Conservation (phyloP, 148 eudicot species). For the Bassia scoparia region DNA sequence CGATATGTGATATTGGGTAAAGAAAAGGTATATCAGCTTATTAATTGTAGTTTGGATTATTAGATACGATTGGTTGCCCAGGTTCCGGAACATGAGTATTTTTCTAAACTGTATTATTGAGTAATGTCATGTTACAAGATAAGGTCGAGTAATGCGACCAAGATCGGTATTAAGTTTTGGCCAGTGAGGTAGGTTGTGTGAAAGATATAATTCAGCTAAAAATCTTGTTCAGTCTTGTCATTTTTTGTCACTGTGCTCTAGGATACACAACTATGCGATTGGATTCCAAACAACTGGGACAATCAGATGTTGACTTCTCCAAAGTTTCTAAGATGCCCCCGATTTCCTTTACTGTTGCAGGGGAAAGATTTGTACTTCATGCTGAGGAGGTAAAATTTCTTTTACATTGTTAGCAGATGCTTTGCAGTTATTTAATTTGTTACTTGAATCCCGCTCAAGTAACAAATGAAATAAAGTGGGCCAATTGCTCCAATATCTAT, state of each 20-base stretch:
- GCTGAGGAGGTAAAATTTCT: slow-evolving; percentile 58
- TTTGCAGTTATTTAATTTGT: background rate
- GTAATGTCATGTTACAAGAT: slow-evolving; percentile 89
- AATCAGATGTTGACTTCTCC: slow-evolving; percentile 65
- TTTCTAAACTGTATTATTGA: too few species aligned
- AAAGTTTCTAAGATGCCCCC: slow-evolving; percentile 63
- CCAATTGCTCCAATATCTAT: background rate
- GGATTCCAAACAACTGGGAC: slow-evolving; percentile 68
- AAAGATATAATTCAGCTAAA: too few species aligned
- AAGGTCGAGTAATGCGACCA: slow-evolving; percentile 74
- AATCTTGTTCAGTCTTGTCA: background rate
- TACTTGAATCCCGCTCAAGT: too few species aligned
- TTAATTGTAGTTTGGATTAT: too few species aligned
- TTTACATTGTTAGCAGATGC: background rate
- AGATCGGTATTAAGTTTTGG: slow-evolving; percentile 62
- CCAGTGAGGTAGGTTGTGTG: slow-evolving; percentile 44
- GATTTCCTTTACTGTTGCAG: slow-evolving; percentile 78
- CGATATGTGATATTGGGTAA: too few species aligned
- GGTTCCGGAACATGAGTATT: too few species aligned
- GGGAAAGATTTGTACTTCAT: slow-evolving; percentile 54
- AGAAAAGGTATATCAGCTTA: too few species aligned
- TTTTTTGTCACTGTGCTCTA: slow-evolving; percentile 9
- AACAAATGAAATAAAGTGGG: background rate
- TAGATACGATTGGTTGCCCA: too few species aligned
- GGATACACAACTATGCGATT: slow-evolving; percentile 62